phyloP scores from a whole-genome alignment of 108 stramenopile species.

The Mediolabrus comicus region DNA sequence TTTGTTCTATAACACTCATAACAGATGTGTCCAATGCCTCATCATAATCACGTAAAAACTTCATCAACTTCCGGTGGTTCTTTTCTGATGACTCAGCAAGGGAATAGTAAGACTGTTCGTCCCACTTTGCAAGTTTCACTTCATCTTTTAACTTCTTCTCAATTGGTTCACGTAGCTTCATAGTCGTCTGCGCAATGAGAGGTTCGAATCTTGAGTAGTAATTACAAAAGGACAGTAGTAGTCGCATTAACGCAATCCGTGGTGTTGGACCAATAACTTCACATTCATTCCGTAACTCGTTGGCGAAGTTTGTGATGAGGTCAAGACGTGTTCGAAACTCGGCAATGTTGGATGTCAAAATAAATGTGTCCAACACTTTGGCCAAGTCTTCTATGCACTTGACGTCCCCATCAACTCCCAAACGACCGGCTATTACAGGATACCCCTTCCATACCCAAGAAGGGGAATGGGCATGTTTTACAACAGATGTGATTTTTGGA shows the following conservation, averaged over 20 bases:
- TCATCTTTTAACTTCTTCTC: conserved; percentile 91
- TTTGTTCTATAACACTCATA: conserved; percentile 64
- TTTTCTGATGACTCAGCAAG: conserved; percentile 91
- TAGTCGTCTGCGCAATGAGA: conserved; percentile 30
- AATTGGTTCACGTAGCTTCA: conserved; percentile 58
- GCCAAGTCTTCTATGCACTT: conserved; percentile 51
- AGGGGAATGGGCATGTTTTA: conserved; percentile 30
- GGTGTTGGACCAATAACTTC: conserved; percentile 12
- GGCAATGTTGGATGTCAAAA: conserved; percentile 74
- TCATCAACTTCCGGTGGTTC: conserved; percentile 89
- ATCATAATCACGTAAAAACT: conserved; percentile 75
- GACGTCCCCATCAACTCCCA: conserved; percentile 18
- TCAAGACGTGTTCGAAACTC: conserved; percentile 64
- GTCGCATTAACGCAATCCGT: conserved; percentile 35
- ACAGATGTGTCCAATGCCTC: conserved; percentile 73
- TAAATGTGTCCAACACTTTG: conserved; percentile 78
- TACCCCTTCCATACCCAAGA: conserved; percentile 77
- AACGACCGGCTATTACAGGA: conserved; percentile 18
- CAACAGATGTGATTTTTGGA: not conserved
- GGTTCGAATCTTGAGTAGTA: conserved; percentile 80
- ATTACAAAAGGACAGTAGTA: conserved; percentile 61
- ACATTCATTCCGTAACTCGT: conserved; percentile 41
- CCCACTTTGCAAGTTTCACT: conserved; percentile 97
- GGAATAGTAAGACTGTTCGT: conserved; percentile 95
- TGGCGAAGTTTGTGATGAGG: conserved; percentile 58